These are phyloP conservation scores for Daldinia sp. DNA, from an alignment of 2,329 filamentous ascomycete genomes.

Conservation along the genomic window DNA sequence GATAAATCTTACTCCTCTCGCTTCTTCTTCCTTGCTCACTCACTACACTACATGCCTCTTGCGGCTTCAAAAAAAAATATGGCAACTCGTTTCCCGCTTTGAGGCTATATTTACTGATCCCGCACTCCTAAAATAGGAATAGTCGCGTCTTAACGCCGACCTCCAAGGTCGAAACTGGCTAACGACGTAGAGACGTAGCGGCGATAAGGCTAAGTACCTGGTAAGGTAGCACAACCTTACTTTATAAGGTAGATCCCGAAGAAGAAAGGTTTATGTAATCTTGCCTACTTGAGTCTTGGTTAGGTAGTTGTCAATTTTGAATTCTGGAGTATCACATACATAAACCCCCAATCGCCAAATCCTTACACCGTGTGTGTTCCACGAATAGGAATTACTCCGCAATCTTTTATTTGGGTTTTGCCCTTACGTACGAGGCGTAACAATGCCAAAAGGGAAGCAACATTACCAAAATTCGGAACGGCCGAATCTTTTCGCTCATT, in stretches of 20 bases:
- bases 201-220: neutral
- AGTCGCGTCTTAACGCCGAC: constrained; percentile 6
- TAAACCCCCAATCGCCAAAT: neutral
- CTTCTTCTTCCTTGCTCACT: neutral
- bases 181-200: neutral
- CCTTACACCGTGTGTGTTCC: neutral
- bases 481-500: constrained; percentile 15
- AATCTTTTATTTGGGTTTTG: neutral
- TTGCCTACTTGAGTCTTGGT: neutral
- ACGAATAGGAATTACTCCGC: neutral
- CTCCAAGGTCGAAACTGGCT: neutral
- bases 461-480: constrained; percentile 24
- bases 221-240: constrained; percentile 2
- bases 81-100: neutral
- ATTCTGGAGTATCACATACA: neutral
- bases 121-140: neutral
- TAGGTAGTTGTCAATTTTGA: neutral
- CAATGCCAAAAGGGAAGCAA: neutral
- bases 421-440: neutral
- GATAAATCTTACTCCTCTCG: neutral
- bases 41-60: neutral
- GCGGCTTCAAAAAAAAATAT: neutral
- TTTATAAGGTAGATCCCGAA: neutral
- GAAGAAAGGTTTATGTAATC: neutral
- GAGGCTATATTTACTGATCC: neutral